Evolutionary conservation across 352 stramenopile genomes (phyloP).

Genomic region (Globisporangium solare): DNA sequence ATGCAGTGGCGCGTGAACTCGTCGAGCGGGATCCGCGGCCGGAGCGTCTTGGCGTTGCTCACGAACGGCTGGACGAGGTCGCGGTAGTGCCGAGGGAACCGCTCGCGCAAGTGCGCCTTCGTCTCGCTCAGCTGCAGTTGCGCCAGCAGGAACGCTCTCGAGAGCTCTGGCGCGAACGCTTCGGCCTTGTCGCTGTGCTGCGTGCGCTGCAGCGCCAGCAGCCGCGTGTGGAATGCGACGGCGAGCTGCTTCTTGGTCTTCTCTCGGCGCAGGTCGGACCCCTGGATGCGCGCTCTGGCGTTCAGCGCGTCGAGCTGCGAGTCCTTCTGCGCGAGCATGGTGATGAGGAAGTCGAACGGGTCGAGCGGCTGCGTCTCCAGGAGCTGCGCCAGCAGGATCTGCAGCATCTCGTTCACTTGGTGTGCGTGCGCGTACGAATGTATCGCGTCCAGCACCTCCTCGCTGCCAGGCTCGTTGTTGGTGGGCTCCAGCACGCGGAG

Average conservation of each 20-base stretch:
- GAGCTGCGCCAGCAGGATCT: slow-evolving; percentile 49
- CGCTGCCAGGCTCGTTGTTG: slow-evolving; percentile 19
- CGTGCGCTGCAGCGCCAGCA: slow-evolving; percentile 47
- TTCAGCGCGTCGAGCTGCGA: slow-evolving; percentile 54
- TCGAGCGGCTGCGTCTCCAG: slow-evolving; percentile 64
- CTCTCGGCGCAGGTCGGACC: slow-evolving; percentile 61
- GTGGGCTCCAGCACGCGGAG: slow-evolving; percentile 26
- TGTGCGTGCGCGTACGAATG: slow-evolving; percentile 49
- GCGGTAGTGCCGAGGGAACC: slow-evolving; percentile 58
- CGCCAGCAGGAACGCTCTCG: slow-evolving; percentile 33
- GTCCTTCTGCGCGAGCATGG: slow-evolving; percentile 40
- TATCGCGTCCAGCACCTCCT: slow-evolving; percentile 53
- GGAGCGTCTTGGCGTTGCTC: slow-evolving; percentile 30
- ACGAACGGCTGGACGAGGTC: slow-evolving; percentile 48
- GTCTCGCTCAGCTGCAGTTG: slow-evolving; percentile 51
- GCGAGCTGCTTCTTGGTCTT: slow-evolving; percentile 58
- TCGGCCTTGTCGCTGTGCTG: slow-evolving; percentile 33
- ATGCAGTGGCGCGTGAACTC: slow-evolving; percentile 38
- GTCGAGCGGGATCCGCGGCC: slow-evolving; percentile 19
- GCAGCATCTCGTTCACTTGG: slow-evolving; percentile 59
- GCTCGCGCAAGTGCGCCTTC: slow-evolving; percentile 28
- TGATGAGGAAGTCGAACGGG: slow-evolving; percentile 62
- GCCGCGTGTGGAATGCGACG: slow-evolving; percentile 40
- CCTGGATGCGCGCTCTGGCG: slow-evolving; percentile 27
- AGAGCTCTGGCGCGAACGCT: slow-evolving; percentile 24